These are phyloP conservation scores for Moesziomyces sp. DNA, from an alignment of 1,284 basidiomycete species.

Conservation along the genomic window DNA sequence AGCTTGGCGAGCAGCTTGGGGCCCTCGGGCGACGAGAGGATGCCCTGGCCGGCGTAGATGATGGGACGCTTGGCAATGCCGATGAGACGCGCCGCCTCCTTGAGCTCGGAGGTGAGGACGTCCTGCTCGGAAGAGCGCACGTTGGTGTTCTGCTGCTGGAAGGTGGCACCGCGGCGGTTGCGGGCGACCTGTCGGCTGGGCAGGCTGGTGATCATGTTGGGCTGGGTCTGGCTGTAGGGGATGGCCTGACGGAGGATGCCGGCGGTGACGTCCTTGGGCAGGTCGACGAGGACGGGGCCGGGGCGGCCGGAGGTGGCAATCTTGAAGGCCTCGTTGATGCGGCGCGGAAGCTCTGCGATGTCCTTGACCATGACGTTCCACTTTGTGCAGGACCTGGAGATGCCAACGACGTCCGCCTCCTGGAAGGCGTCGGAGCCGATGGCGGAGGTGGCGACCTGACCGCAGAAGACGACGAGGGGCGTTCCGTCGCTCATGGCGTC, in stretches of 20 bases:
- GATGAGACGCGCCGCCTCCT: constrained; percentile 87
- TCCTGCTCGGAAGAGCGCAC: constrained; percentile 36
- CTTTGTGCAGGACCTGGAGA: constrained; percentile 95
- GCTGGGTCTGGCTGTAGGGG: constrained; percentile 87
- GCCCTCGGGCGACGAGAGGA: constrained; percentile 84
- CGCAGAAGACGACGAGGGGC: constrained; percentile 93
- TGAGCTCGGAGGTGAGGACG: constrained; percentile 74
- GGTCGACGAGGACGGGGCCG: constrained; percentile 94
- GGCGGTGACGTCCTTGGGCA: constrained; percentile 97
- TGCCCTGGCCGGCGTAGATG: constrained; percentile 93
- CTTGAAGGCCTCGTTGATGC: constrained; percentile 99
- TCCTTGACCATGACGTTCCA: constrained; percentile 99
- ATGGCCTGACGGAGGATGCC: constrained; percentile 86
- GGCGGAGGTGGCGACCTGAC: constrained; percentile 96
- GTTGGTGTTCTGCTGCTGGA: constrained; percentile 25
- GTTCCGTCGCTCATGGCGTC: constrained; percentile 95
- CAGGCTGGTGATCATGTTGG: constrained; percentile 72
- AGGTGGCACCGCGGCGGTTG: constrained; percentile 40
- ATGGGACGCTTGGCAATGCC: constrained; percentile 90
- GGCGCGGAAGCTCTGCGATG: constrained; percentile 88
- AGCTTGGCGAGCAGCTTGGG: constrained; percentile 85
- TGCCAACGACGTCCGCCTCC: constrained; percentile 95
- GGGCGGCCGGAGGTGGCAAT: constrained; percentile 96
- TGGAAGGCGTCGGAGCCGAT: constrained; percentile 99
- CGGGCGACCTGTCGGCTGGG: constrained; percentile 63